Percentiles rank a stretch among this genome's conserved stretches.
Evolutionary conservation across 495 filamentous ascomycete genomes (phyloP).

Genomic region (Xylaria curta): DNA sequence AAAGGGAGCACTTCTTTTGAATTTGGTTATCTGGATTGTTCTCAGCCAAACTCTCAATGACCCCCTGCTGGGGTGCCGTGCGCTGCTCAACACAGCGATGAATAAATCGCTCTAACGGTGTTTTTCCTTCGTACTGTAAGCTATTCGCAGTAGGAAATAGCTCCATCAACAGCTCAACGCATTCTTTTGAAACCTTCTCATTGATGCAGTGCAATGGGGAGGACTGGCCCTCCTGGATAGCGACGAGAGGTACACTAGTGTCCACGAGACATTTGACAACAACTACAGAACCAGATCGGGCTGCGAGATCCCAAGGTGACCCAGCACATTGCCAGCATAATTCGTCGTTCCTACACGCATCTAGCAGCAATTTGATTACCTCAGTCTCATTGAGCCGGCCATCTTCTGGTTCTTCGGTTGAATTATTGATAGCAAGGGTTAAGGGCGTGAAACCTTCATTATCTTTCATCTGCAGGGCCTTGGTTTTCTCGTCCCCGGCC

Average conservation of each 20-base stretch:
- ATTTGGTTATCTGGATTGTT: not conserved
- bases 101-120: not conserved
- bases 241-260: not conserved
- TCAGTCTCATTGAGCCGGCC: not conserved
- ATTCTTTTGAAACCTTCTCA: not conserved
- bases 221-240: not conserved
- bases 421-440: not conserved
- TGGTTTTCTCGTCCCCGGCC: not conserved
- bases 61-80: not conserved
- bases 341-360: not conserved
- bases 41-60: not conserved
- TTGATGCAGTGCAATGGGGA: not conserved
- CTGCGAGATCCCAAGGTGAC: conserved; percentile 5
- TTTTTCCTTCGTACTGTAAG: not conserved
- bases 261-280: not conserved
- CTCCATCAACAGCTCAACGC: not conserved
- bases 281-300: not conserved
- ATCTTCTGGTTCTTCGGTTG: not conserved
- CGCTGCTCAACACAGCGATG: not conserved
- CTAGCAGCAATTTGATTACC: not conserved
- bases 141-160: not conserved
- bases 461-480: not conserved
- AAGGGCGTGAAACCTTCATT: conserved; percentile 5
- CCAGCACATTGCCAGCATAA: not conserved
- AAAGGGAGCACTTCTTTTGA: not conserved